Percentiles rank a stretch among this genome's conserved stretches.
Evolutionary conservation across 345 rosid species (phyloP).

Genomic region (Eucalyptus cloeziana): DNA sequence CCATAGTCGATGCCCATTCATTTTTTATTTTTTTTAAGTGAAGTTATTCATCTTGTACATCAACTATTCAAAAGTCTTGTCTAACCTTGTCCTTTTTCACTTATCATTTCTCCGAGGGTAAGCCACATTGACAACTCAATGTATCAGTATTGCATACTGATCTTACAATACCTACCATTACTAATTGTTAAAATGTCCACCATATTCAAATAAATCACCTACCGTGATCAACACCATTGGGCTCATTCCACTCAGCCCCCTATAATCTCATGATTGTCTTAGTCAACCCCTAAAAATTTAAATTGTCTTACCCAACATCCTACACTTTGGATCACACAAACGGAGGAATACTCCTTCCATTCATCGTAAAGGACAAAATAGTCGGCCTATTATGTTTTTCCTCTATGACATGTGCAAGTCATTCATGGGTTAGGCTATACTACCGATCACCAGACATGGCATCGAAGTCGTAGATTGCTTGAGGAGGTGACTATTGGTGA

Average conservation of each 20-base stretch:
- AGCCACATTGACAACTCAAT: neutral
- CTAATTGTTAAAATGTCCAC: neutral
- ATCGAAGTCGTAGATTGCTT: neutral
- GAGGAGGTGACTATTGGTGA: neutral
- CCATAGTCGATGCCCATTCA: neutral
- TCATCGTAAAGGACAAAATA: neutral
- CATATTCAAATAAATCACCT: neutral
- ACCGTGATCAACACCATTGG: neutral
- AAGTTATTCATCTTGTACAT: neutral
- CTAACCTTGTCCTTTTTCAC: neutral
- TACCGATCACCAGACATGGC: neutral
- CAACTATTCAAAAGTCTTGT: neutral
- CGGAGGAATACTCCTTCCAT: neutral
- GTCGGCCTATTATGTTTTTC: neutral
- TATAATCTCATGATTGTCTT: neutral
- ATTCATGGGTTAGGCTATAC: neutral
- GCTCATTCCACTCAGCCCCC: neutral
- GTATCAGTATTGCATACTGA: neutral
- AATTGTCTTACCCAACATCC: constrained; percentile 11
- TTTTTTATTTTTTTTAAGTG: neutral
- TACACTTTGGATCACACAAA: neutral
- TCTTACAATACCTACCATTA: neutral
- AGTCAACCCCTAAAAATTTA: neutral
- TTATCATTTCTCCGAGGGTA: neutral
- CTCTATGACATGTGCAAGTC: neutral